Conservation (phyloP, 2,329 filamentous ascomycete species). For the Coniella lustricola region DNA sequence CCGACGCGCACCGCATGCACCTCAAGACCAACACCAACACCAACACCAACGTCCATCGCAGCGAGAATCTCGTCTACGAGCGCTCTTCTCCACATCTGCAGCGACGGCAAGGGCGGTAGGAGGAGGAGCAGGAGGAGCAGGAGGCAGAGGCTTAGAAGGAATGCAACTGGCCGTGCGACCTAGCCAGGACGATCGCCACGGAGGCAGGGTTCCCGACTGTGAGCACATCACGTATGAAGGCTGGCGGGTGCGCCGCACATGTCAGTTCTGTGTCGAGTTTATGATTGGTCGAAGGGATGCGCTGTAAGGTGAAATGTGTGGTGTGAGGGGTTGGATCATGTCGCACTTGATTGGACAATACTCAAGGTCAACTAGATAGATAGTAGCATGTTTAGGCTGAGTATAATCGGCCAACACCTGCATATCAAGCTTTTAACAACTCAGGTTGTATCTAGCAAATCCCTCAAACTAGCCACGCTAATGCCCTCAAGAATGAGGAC, state of each 20-base stretch:
- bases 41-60: no score
- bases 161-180: not conserved
- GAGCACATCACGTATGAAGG: not conserved
- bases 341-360: no score
- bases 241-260: constrained; percentile 1
- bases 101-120: not conserved
- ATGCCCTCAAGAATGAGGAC: no score
- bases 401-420: no score
- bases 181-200: not conserved
- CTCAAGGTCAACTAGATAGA: no score
- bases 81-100: not conserved
- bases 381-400: no score
- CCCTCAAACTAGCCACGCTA: no score
- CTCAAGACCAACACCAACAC: no score
- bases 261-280: not conserved
- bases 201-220: not conserved
- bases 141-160: not conserved
- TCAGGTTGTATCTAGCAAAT: no score
- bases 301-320: not conserved
- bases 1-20: no score
- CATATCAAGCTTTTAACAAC: no score
- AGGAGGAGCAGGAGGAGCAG: not conserved
- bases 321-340: not conserved
- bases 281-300: not conserved
- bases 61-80: no score